These are phyloP conservation scores for Macrolepiota fuliginosa DNA, from an alignment of 768 basidiomycete species.

Conservation along the genomic window DNA sequence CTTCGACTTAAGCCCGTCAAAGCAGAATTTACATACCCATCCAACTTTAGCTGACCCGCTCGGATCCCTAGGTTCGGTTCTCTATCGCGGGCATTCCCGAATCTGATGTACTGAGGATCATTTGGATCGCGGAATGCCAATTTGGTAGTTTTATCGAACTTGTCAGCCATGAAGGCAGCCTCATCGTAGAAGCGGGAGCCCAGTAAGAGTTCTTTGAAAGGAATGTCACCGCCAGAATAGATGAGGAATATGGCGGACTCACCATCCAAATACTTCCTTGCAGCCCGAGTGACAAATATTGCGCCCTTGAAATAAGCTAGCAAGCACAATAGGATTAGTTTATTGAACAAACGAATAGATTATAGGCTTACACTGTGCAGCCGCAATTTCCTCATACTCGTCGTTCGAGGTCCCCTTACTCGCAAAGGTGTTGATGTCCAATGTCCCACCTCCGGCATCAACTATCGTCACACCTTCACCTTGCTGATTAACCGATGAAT, in stretches of 20 bases:
- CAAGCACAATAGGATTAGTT: not conserved
- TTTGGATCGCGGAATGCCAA: slow-evolving; percentile 17
- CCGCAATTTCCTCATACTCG: slow-evolving; percentile 40
- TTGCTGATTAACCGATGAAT: slow-evolving; percentile 22
- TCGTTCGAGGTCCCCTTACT: slow-evolving; percentile 20
- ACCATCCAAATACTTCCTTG: slow-evolving; percentile 35
- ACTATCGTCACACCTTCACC: slow-evolving; percentile 49
- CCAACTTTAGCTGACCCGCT: slow-evolving; percentile 19
- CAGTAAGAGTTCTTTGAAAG: slow-evolving; percentile 9
- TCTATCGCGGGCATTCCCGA: slow-evolving; percentile 19
- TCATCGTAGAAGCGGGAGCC: slow-evolving; percentile 18
- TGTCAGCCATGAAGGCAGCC: slow-evolving; percentile 16
- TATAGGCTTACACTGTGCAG: slow-evolving; percentile 29
- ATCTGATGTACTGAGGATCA: slow-evolving; percentile 21
- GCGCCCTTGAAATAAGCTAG: slow-evolving; percentile 45
- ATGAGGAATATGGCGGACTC: not conserved
- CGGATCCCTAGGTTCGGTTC: slow-evolving; percentile 18
- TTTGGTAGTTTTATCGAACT: slow-evolving; percentile 23
- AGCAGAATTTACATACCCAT: slow-evolving; percentile 14
- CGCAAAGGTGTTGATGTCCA: slow-evolving; percentile 56
- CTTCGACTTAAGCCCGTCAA: not conserved
- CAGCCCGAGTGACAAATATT: slow-evolving; percentile 40
- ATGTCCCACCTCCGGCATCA: slow-evolving; percentile 60
- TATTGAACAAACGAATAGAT: not conserved
- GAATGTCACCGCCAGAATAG: not conserved